Percentiles rank a stretch among this genome's conserved stretches.
phyloP scores from a whole-genome alignment of 1,284 basidiomycete genomes.

The Papiliotrema flavescens region DNA sequence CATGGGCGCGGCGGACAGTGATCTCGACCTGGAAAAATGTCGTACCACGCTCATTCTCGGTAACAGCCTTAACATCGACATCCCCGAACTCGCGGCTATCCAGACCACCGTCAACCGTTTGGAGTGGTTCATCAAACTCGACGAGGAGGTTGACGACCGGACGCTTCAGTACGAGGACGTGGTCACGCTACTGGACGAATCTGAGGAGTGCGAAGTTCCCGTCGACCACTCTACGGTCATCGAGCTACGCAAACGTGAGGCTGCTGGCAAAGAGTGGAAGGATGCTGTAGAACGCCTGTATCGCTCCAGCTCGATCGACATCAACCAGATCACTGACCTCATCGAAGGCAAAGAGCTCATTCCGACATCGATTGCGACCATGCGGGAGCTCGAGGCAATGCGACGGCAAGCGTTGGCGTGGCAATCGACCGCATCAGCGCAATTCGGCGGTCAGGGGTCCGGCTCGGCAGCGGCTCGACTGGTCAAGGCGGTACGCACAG shows the following conservation, averaged over 20 bases:
- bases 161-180: slow-evolving; percentile 39
- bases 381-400: slow-evolving; percentile 35
- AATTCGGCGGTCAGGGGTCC: slow-evolving; percentile 21
- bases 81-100: slow-evolving; percentile 38
- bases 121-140: slow-evolving; percentile 40
- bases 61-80: slow-evolving; percentile 39
- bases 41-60: slow-evolving; percentile 39
- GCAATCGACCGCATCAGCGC: slow-evolving; percentile 26
- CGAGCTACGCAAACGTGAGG: slow-evolving; percentile 28
- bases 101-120: slow-evolving; percentile 37
- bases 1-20: slow-evolving; percentile 26
- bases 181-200: slow-evolving; percentile 32
- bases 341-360: slow-evolving; percentile 29
- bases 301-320: slow-evolving; percentile 16
- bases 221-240: slow-evolving; percentile 25
- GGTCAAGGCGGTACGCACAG: slow-evolving; percentile 26
- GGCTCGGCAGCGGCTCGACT: slow-evolving; percentile 26
- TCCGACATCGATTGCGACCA: slow-evolving; percentile 27
- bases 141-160: slow-evolving; percentile 44
- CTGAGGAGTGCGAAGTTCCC: slow-evolving; percentile 30
- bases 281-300: slow-evolving; percentile 20
- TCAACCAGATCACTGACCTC: slow-evolving; percentile 23
- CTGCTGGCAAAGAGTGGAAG: slow-evolving; percentile 28
- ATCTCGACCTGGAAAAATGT: slow-evolving; percentile 34
- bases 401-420: slow-evolving; percentile 34